phyloP scores from a whole-genome alignment of 2,329 filamentous ascomycete genomes.

The Metarhizium guizhouense region DNA sequence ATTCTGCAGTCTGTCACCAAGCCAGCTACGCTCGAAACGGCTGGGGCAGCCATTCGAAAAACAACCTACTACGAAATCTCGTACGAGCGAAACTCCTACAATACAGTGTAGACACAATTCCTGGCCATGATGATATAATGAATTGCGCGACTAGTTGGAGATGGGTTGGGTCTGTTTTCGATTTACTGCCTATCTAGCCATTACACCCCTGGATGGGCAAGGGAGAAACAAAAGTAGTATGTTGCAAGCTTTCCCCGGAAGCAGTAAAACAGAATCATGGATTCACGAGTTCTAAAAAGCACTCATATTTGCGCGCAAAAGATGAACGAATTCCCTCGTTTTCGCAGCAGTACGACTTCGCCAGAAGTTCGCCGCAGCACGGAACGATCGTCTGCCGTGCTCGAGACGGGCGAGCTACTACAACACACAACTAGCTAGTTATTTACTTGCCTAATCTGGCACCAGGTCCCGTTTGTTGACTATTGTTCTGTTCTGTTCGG shows the following conservation, averaged over 20 bases:
- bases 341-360: background rate
- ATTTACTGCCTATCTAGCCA: too few relatives aligned
- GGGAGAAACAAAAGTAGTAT: background rate
- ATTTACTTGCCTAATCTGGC: slow-evolving; percentile 1
- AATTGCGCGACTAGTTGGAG: background rate
- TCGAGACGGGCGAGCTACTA: too few relatives aligned
- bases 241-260: background rate
- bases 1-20: slow-evolving; percentile 19
- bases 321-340: too few relatives aligned
- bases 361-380: background rate
- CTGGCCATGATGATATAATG: background rate
- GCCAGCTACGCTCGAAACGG: background rate
- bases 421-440: background rate
- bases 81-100: slow-evolving; percentile 17
- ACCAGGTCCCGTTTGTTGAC: background rate
- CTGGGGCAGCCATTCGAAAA: slow-evolving; percentile 21
- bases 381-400: background rate
- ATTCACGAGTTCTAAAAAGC: too few relatives aligned
- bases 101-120: background rate
- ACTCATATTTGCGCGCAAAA: too few relatives aligned
- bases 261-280: too few relatives aligned
- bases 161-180: too few relatives aligned
- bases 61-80: slow-evolving; percentile 27
- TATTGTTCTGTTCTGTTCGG: background rate
- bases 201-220: background rate